Evolutionary conservation across 2,329 filamentous ascomycete genomes (phyloP), one percentile per base, ranked within the genome.

Genomic region (Stagonosporopsis cucurbitacearum): DNA sequence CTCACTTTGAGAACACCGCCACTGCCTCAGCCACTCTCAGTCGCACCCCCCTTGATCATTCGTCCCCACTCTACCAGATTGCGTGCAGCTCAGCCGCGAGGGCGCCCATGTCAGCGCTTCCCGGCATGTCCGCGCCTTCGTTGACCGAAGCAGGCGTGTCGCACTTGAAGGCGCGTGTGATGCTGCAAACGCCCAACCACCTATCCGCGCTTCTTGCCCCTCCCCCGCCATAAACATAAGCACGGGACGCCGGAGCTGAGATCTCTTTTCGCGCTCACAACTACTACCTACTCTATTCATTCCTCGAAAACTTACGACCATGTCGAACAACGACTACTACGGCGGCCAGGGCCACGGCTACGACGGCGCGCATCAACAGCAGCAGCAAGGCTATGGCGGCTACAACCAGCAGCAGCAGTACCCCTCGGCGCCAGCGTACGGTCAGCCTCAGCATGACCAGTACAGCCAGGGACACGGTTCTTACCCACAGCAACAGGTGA

Each of bases 301-400:
- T 22, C n/a, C 17, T 23, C 28, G 11, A 19, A 25, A 33, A 5
- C 46, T 19, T 35, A 43, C 9, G 39, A 44, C 33, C 45, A 69
- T 69, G 65, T 60, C 66, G 19, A 69, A 59, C 42, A 57, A 72
- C 52, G 71, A 72, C 43, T 75, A 75, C 56, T 76, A 76, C 64
- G 70, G 72, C 47, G 66, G 67, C 28, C 64, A 69, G 44, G 61
- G 61, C 43, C 66, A 68, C 49, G 64, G 64, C 53, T 65, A 69
- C 33, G 62, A 67, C 17, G 66, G 65, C 50, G 64, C 64, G 37
- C 66, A 65, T 28, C 69, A 69, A 42, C 66, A 68, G 42, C 66
- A 64, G 48, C 66, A 67, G 48, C 66, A 67, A 37, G 61, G 59
- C 40, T 65, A 69, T 32, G 63, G 62, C 23, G 63, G 65, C 54